A percentile compares a stretch with the other conserved stretches of the same genome.
phyloP scores from a whole-genome alignment of 345 rosid genomes.

The Brassica rapa region DNA sequence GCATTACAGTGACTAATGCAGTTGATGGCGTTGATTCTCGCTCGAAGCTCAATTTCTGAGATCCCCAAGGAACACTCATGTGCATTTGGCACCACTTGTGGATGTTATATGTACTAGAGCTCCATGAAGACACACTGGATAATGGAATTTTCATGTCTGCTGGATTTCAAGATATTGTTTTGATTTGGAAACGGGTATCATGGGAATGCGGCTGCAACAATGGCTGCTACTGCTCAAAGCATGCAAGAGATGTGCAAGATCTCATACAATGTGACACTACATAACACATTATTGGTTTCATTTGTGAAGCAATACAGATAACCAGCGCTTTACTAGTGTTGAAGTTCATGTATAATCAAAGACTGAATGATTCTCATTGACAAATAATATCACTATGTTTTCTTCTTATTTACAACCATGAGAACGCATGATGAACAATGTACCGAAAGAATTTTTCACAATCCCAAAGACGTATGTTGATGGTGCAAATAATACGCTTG shows the following conservation, averaged over 20 bases:
- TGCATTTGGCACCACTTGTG: slow-evolving; percentile 20
- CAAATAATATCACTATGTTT: not conserved
- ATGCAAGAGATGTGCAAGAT: slow-evolving; percentile 70
- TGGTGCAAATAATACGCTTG: not conserved
- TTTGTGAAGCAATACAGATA: slow-evolving; percentile 94
- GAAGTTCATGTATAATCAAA: not conserved
- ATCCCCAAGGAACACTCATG: slow-evolving; percentile 2
- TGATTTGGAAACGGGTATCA: slow-evolving; percentile 74
- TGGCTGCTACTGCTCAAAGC: slow-evolving; percentile 87
- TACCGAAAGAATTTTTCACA: not conserved
- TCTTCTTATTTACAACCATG: not conserved
- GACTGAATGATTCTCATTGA: not conserved
- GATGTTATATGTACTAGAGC: slow-evolving; percentile 11
- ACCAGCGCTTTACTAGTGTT: not conserved
- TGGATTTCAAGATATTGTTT: not conserved
- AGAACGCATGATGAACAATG: not conserved
- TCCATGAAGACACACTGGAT: slow-evolving; percentile 23
- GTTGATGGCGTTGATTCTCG: slow-evolving; percentile 25
- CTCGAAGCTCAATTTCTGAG: not conserved
- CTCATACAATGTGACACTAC: slow-evolving; percentile 81
- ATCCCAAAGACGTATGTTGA: not conserved
- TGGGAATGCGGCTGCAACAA: slow-evolving; percentile 90
- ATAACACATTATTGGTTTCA: slow-evolving; percentile 79
- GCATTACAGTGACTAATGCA: slow-evolving; percentile 13
- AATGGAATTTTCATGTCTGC: slow-evolving; percentile 25